Evolutionary conservation across 108 stramenopile species (phyloP).

Genomic region (Ochromonas danica): DNA sequence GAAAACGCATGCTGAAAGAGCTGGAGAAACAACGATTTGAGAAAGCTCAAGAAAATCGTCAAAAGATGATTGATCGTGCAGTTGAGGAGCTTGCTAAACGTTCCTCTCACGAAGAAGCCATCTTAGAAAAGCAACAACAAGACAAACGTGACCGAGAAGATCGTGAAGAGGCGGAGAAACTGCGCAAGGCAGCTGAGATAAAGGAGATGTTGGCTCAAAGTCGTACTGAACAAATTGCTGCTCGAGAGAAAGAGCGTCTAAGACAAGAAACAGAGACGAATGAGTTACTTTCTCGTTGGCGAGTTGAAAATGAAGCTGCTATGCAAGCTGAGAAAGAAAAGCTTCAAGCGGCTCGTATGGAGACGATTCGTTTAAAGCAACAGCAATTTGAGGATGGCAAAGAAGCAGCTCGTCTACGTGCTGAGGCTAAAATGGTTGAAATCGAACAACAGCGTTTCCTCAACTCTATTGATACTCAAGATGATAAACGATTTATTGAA

Average conservation of each 20-base stretch:
- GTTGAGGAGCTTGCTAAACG: slow-evolving; percentile 59
- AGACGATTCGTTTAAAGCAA: neutral
- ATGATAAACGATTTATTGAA: slow-evolving; percentile 18
- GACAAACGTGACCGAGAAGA: slow-evolving; percentile 37
- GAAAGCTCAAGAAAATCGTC: slow-evolving; percentile 57
- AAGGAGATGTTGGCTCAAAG: neutral
- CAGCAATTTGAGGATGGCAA: neutral
- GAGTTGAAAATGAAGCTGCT: neutral
- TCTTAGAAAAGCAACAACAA: slow-evolving; percentile 55
- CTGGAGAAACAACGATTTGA: slow-evolving; percentile 64
- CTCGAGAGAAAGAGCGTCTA: neutral
- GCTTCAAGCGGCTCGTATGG: neutral
- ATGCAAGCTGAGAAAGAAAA: slow-evolving; percentile 27
- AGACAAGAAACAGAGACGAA: neutral
- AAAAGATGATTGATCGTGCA: slow-evolving; percentile 62
- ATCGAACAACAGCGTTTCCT: neutral
- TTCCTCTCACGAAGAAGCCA: slow-evolving; percentile 54
- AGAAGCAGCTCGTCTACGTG: neutral
- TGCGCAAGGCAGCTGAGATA: neutral
- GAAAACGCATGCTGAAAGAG: slow-evolving; percentile 54
- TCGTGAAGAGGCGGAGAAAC: neutral
- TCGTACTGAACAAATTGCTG: neutral
- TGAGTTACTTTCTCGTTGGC: neutral
- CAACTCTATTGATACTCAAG: neutral
- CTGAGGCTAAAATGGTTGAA: neutral